Conservation (phyloP, 2,329 filamentous ascomycete species). For the Chrysoporthe deuterocubensis region DNA sequence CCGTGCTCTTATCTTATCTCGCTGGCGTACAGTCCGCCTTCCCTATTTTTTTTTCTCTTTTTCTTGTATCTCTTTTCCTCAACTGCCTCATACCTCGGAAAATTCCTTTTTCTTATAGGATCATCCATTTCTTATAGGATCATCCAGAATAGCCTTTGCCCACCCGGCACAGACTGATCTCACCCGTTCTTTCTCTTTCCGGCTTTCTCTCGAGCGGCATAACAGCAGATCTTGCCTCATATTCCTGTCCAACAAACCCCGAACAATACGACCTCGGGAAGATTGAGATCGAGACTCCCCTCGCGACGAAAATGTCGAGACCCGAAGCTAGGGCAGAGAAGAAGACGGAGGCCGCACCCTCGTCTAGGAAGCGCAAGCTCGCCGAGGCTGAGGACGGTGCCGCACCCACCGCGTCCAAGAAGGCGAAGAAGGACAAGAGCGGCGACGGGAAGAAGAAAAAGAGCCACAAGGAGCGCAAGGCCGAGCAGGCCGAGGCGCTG, state of each 20-base stretch:
- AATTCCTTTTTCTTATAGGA: neutral
- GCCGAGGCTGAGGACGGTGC: conserved; percentile 18
- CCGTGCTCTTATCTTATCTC: conserved; percentile 25
- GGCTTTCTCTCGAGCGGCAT: neutral
- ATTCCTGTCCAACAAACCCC: neutral
- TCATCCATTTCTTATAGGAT: neutral
- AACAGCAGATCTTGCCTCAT: neutral
- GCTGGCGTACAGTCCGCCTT: conserved; percentile 12
- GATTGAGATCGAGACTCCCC: neutral
- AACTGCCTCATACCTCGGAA: conserved; percentile 6
- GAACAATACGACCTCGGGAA: neutral
- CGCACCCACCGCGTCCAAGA: conserved; percentile 14
- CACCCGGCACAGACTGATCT: neutral
- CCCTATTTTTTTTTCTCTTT: conserved; percentile 10
- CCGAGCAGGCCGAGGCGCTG: conserved; percentile 13
- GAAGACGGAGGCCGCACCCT: conserved; percentile 19
- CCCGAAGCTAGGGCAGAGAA: conserved; percentile 22
- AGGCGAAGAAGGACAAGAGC: conserved; percentile 21
- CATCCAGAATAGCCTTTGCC: neutral
- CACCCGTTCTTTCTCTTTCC: neutral
- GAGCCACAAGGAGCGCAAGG: conserved; percentile 20
- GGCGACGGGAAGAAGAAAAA: conserved; percentile 18
- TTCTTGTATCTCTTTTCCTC: neutral
- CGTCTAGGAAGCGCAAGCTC: conserved; percentile 27
- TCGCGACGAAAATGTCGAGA: conserved; percentile 16